phyloP scores from a whole-genome alignment of 768 basidiomycete species.

The Zangia roseola region DNA sequence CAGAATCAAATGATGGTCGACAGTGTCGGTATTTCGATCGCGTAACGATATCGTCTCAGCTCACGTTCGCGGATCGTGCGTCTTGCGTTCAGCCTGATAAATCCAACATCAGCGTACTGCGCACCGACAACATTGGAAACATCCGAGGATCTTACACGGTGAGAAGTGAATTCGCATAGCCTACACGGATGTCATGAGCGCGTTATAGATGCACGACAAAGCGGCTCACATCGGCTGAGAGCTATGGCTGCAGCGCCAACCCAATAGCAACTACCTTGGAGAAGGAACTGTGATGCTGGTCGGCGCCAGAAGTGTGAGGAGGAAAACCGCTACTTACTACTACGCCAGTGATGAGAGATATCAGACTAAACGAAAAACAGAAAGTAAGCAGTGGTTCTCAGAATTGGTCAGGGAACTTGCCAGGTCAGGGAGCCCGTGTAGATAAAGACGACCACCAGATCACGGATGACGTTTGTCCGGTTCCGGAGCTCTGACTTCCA shows the following conservation, averaged over 20 bases:
- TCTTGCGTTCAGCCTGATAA: conserved; percentile 8
- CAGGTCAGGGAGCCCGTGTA: conserved; percentile 18
- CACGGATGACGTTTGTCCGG: conserved; percentile 2
- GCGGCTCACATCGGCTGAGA: conserved; percentile 10
- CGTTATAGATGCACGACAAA: neutral
- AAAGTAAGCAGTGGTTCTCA: neutral
- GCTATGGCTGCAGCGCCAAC: conserved; percentile 6
- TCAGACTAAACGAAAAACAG: neutral
- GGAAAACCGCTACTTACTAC: neutral
- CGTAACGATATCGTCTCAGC: neutral
- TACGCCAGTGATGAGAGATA: conserved; percentile 5
- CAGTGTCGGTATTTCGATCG: conserved; percentile 9
- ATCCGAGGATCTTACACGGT: conserved; percentile 2
- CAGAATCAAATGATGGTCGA: neutral
- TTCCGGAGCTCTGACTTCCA: conserved; percentile 12
- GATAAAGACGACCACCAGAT: conserved; percentile 11
- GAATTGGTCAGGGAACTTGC: neutral
- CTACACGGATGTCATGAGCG: neutral
- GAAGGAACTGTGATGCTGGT: conserved; percentile 5
- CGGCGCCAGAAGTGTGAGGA: neutral
- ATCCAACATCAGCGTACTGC: neutral
- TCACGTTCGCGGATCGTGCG: conserved; percentile 10
- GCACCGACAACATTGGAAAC: neutral
- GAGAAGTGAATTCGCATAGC: conserved; percentile 16
- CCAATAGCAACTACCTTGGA: conserved; percentile 9